phyloP scores from a whole-genome alignment of 164 flowering plant species.

The Magnolia sinica region DNA sequence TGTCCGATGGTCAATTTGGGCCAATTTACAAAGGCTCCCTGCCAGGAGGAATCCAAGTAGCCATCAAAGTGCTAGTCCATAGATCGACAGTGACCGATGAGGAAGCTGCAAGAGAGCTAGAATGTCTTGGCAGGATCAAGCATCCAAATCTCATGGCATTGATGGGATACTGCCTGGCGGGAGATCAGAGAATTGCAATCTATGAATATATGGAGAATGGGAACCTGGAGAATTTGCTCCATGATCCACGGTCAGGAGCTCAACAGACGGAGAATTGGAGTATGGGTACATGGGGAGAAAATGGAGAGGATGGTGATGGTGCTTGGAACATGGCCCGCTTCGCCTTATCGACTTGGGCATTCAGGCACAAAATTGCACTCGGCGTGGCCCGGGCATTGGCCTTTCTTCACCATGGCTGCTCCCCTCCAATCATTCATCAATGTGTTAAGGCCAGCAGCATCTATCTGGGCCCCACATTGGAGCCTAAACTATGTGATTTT shows the following conservation, averaged over 20 bases:
- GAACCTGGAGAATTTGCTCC: conserved; percentile 68
- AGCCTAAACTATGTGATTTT: conserved; percentile 82
- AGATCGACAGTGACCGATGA: conserved; percentile 74
- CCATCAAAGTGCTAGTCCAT: conserved; percentile 76
- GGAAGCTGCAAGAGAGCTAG: conserved; percentile 79
- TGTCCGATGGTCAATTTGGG: conserved; percentile 86
- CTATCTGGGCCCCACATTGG: conserved; percentile 60
- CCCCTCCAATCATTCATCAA: conserved; percentile 71
- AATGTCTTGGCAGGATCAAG: conserved; percentile 68
- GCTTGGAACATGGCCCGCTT: conserved; percentile 47
- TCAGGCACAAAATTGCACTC: conserved; percentile 73
- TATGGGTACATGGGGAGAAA: conserved; percentile 75
- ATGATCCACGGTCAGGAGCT: conserved; percentile 74
- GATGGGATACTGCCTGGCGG: conserved; percentile 83
- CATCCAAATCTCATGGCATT: conserved; percentile 87
- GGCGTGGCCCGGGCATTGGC: conserved; percentile 86
- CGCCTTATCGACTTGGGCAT: conserved; percentile 62
- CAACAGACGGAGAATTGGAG: conserved; percentile 70
- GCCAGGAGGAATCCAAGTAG: conserved; percentile 83
- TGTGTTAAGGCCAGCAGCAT: conserved; percentile 80
- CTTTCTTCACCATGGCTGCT: conserved; percentile 87
- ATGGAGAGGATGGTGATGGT: conserved; percentile 43
- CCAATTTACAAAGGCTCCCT: conserved; percentile 79
- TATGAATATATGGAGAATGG: conserved; percentile 94
- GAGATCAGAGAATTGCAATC: conserved; percentile 77